Evolutionary conservation across 2,329 filamentous ascomycete genomes (phyloP), one percentile per base, ranked within the genome.

Genomic region (Periconia sp.): DNA sequence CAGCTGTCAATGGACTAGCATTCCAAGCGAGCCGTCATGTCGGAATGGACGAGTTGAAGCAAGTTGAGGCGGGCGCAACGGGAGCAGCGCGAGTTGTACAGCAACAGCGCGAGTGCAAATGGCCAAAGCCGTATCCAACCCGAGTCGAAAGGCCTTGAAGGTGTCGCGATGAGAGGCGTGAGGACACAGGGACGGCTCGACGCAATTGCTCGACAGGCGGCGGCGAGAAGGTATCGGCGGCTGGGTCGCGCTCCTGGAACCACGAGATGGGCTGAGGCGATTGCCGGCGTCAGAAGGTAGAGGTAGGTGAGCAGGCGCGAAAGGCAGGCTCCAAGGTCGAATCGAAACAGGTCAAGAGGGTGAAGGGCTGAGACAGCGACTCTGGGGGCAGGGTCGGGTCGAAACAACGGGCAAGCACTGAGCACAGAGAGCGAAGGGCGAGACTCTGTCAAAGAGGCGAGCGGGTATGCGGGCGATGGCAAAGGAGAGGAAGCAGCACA

Each of bases 361-460:
- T 24, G 30, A 24, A 13, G 37, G 38, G 22, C 15, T 30, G 37
- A 38, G 46, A 42, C 26, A 40, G 29, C 24, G 40, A 31, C n/a
- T 36, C 21, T 28, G 29, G 28, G 13, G 31, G 15, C 13, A 10
- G 24, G 29, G 13, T 34, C 23, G 28, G 40, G 22, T 35, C 16
- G 13, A 25, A 32, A 25, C 8, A 24, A 17, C 21, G 12, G 48
- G 43, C 40, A 50, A 46, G 47, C 47, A 50, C 50, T 31, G 45
- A n/a, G 40, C 46, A 57, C 54, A 55, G 53, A 57, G 46, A 52
- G 44, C 43, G 46, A 49, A 42, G 47, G 46, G 40, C 30, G 35
- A 54, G 50, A 33, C 61, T 69, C 65, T 70, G 43, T 70, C 66
- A 67, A 70, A 70, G 66, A 68, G 65, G 56, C 40, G 43, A 28